Conservation (phyloP, 148 eudicot species). For the Camellia lanceoleosa region DNA sequence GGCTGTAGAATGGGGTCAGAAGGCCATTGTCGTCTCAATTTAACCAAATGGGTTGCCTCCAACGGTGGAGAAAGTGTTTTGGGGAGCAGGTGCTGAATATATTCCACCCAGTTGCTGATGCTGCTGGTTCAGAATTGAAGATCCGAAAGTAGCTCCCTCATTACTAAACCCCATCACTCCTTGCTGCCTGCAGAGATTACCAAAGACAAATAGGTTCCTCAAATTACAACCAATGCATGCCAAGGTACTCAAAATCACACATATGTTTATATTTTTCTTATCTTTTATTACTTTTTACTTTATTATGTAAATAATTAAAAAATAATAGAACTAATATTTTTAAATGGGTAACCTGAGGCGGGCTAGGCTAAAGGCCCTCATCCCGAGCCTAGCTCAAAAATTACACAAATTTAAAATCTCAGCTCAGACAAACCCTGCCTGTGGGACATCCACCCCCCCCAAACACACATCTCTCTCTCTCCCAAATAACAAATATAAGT, state of each 20-base stretch:
- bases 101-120: constrained; percentile 40
- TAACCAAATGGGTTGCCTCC: constrained; percentile 92
- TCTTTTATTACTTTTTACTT: too few species aligned
- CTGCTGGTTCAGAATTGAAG: constrained; percentile 33
- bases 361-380: too few species aligned
- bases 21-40: constrained; percentile 7
- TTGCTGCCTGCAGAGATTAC: constrained; percentile 46
- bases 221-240: background rate
- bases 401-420: too few species aligned
- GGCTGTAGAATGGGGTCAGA: background rate
- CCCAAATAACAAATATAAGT: background rate
- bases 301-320: too few species aligned
- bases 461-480: too few species aligned
- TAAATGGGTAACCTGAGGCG: too few species aligned
- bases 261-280: too few species aligned
- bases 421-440: too few species aligned
- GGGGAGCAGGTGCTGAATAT: constrained; percentile 39
- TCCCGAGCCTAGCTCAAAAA: too few species aligned
- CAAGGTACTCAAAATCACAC: background rate
- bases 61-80: constrained; percentile 40
- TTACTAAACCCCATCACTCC: constrained; percentile 43
- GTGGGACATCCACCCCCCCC: too few species aligned
- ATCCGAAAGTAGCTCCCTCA: constrained; percentile 35
- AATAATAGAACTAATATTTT: too few species aligned
- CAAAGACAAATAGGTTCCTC: background rate